A percentile compares a stretch with the other conserved stretches of the same genome.
Conservation (phyloP, 345 rosid species). For the Bretschneidera sinensis region DNA sequence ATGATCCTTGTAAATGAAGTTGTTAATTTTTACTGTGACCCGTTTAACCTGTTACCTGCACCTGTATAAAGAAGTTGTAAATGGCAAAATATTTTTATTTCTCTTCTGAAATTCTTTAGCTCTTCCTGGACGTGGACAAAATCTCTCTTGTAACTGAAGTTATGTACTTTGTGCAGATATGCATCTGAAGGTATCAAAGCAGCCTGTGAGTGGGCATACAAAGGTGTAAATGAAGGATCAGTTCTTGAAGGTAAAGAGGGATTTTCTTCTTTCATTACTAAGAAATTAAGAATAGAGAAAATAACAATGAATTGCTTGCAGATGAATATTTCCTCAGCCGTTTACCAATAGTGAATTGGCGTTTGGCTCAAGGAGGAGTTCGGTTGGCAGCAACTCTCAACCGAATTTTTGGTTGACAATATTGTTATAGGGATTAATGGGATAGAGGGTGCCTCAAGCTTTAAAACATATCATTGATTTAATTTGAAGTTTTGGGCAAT, state of each 20-base stretch:
- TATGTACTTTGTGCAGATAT: constrained; percentile 37
- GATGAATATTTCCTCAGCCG: constrained; percentile 79
- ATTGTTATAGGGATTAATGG: too few relatives aligned
- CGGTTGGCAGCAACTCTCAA: constrained; percentile 80
- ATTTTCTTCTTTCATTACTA: not conserved
- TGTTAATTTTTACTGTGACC: too few relatives aligned
- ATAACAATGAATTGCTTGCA: constrained; percentile 24
- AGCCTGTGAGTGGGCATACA: constrained; percentile 92
- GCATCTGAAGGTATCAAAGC: constrained; percentile 80
- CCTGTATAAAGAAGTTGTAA: too few relatives aligned
- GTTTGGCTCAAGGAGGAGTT: constrained; percentile 84
- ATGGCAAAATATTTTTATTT: too few relatives aligned
- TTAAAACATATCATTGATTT: too few relatives aligned
- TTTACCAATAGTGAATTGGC: constrained; percentile 49
- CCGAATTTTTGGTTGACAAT: constrained; percentile 44
- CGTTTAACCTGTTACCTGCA: too few relatives aligned
- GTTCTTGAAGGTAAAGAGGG: constrained; percentile 54
- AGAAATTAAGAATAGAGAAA: not conserved
- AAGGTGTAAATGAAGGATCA: constrained; percentile 56
- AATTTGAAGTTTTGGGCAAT: too few relatives aligned
- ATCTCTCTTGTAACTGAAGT: constrained; percentile 2
- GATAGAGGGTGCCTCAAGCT: too few relatives aligned
- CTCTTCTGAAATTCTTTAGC: constrained; percentile 3
- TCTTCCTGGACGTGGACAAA: too few relatives aligned
- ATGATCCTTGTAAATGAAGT: too few relatives aligned